phyloP scores from a whole-genome alignment of 164 flowering plant species.

The Echeveria elegans region DNA sequence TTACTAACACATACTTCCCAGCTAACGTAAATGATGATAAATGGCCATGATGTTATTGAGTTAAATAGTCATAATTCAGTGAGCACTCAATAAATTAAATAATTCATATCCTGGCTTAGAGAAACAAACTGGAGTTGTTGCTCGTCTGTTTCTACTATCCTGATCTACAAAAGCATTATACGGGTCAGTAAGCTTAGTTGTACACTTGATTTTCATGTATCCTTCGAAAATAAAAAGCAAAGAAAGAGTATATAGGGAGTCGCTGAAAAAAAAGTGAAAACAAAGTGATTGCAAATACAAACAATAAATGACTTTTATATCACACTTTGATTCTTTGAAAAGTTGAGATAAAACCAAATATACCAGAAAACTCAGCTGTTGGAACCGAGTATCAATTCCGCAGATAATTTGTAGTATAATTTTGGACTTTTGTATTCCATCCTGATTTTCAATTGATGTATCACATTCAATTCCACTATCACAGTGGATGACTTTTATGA shows the following conservation, averaged over 20 bases:
- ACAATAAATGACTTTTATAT: not conserved
- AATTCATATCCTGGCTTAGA: not conserved
- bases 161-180: not conserved
- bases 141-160: not conserved
- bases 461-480: slow-evolving; percentile 70
- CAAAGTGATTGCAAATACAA: too few relatives aligned
- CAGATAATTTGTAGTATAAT: slow-evolving; percentile 41
- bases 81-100: not conserved
- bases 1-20: too few relatives aligned
- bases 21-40: not conserved
- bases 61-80: not conserved
- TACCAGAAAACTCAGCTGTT: slow-evolving; percentile 53
- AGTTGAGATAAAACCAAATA: not conserved
- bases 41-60: not conserved
- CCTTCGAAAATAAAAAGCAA: too few relatives aligned
- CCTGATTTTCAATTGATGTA: slow-evolving; percentile 58
- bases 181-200: too few relatives aligned
- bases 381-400: slow-evolving; percentile 62
- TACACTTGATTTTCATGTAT: too few relatives aligned
- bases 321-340: not conserved
- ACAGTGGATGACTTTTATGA: slow-evolving; percentile 45
- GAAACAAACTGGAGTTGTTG: not conserved
- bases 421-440: slow-evolving; percentile 52
- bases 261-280: too few relatives aligned
- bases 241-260: not conserved